Base-by-base conservation (phyloP, 331 rosid species). In the Rosa hybrid region DNA sequence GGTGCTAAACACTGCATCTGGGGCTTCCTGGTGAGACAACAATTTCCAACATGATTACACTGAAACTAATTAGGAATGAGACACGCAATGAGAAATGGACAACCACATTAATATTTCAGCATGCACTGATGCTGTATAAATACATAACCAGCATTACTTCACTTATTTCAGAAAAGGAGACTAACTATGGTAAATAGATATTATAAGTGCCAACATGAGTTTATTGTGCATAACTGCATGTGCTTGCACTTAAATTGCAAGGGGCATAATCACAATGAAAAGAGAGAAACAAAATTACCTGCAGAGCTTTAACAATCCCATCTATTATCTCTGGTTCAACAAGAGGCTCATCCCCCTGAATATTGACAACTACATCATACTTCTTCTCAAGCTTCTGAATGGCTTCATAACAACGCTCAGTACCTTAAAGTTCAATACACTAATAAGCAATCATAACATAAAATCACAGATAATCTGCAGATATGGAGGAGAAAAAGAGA, bases 1-100 rank as follows among this genome's bases (percentile, higher is more conserved):
- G 44, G 99, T 95, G 88, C 99, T 93, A 86, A 95, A 95, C 80
- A 95, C 99, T 71, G 99, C 99, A 89, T 95, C 98, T 30, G 99
- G 99, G 75, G 98, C 82, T 75, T 90, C 91, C 99, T 95, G 79
- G 80, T 44, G 44, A 81, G 75, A 80, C 12, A 69, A 81, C 45
- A 23, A 62, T 54, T 38, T 49, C 79, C 49, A 79, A 78, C 54
- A 80, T 69, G 49, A 86, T 46, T 62, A 17, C 39, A 49, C 34
- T 53, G 45, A 82, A 49, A 84, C 73, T 62, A 76, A 71, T 62
- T 41, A 51, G 48, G 59, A 5, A 3, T 34, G 39, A 34, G 39
- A 34, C 1, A 41, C 18, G 9, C 51, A 56, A 46, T 12, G 53
- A 11, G 45, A 83, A 82, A 6, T 59, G 49, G 12, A 12, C 12